These are phyloP conservation scores for Taphrina communis DNA, from an alignment of 1,139 yeast genomes.

Conservation along the genomic window DNA sequence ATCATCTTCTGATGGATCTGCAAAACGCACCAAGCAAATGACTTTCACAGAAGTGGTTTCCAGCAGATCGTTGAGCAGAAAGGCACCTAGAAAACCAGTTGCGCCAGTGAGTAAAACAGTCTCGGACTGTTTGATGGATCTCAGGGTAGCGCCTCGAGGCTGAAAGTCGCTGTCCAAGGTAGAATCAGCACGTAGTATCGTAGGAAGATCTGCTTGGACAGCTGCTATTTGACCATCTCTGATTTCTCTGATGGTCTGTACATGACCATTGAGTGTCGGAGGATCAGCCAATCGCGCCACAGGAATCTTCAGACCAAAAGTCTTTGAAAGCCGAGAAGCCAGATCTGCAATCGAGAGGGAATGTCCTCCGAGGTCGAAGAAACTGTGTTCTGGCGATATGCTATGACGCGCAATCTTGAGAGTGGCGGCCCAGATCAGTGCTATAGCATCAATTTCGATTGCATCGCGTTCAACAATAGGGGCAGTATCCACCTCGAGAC, in stretches of 20 bases:
- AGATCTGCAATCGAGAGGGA: constrained; percentile 94
- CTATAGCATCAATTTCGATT: constrained; percentile 16
- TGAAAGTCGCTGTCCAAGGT: constrained; percentile 44
- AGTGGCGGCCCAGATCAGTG: constrained; percentile 29
- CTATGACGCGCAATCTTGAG: constrained; percentile 25
- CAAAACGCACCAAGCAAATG: constrained; percentile 90
- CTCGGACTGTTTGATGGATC: constrained; percentile 48
- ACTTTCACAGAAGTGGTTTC: constrained; percentile 61
- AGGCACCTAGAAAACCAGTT: constrained; percentile 94
- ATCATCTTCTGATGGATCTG: constrained; percentile 57
- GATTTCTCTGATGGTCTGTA: constrained; percentile 61
- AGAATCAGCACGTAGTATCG: constrained; percentile 66
- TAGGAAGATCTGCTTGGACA: constrained; percentile 63
- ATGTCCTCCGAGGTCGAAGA: constrained; percentile 97
- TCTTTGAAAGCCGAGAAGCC: constrained; percentile 85
- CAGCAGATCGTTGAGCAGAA: constrained; percentile 76
- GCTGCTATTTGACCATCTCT: constrained; percentile 34
- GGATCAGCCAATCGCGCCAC: constrained; percentile 84
- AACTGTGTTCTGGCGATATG: constrained; percentile 78
- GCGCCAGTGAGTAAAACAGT: constrained; percentile 90
- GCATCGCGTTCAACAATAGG: constrained; percentile 13
- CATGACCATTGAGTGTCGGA: constrained; percentile 80
- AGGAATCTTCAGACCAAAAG: constrained; percentile 69
- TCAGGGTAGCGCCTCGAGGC: constrained; percentile 18
- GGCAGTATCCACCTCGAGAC: neutral